Evolutionary conservation across 2,329 filamentous ascomycete species (phyloP), one percentile per base, ranked within the genome.

Genomic region (Herpomyces periplanetae): DNA sequence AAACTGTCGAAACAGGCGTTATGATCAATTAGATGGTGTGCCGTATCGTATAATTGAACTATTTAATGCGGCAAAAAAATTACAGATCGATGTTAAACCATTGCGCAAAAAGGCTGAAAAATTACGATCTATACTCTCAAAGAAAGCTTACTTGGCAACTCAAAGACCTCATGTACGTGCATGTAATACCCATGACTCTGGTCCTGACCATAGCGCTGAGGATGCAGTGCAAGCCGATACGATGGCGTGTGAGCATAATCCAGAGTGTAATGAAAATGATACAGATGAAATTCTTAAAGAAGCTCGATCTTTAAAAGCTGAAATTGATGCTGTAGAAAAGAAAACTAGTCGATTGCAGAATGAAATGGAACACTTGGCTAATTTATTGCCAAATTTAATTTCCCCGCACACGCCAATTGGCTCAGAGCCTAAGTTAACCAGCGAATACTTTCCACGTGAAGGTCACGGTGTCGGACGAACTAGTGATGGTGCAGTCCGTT

Each of bases 1-100:
- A 27, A 91, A 84, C 33, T 85, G 68, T 39, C 35, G 62, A 23
- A 60, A 71, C 27, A 58, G 80, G 28, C 88, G 88, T 36, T 88
- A 88, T 41, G 46, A 36, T 7, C 35, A 39, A 0, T 45, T 50
- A 21, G 38, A 43, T 6, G 37, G 42, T 7, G 42, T 49, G 19
- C 45, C 53, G 2, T 45, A 40, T 31, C 38, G 39, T 15, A 57
- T 60, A 17, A 34, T 46, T 15, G 38, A 47, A 25, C 31, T 47
- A 2, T 42, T 43, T 26, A 36, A 45, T 26, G 36, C 37, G 31
- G 37, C 42, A 5, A 34, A 30, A 40, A 10, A 29, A 30, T 12
- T 31, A 10, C 2, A 17, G 15, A n/a, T 10, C 18, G 5, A 21
- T 16, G 9, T 13, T 16, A 15, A 10, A 21, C 10, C 31, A n/a